These are phyloP conservation scores for Blastosporella zonata DNA, from an alignment of 1,284 basidiomycete species.

Conservation along the genomic window DNA sequence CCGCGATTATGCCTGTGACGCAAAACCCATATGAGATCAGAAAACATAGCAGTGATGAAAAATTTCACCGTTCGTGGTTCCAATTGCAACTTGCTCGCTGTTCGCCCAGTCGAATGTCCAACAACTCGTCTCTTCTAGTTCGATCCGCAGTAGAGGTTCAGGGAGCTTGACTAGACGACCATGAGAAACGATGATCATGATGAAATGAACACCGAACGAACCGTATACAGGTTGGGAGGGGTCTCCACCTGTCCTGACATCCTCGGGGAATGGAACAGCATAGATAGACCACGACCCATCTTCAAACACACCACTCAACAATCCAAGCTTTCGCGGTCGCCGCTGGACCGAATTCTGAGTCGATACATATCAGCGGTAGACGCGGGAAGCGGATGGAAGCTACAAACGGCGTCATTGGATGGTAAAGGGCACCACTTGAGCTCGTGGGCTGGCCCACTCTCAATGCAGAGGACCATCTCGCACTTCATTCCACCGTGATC, in stretches of 20 bases:
- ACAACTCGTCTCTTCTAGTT: conserved; percentile 68
- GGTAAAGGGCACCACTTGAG: conserved; percentile 90
- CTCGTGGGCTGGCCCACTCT: conserved; percentile 71
- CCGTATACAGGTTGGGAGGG: conserved; percentile 37
- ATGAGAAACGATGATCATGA: not conserved
- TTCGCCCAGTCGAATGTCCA: conserved; percentile 86
- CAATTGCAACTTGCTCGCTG: conserved; percentile 74
- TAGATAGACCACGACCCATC: conserved; percentile 81
- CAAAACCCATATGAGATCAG: not conserved
- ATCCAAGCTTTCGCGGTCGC: conserved; percentile 66
- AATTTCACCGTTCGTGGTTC: conserved; percentile 72
- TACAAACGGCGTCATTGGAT: conserved; percentile 53
- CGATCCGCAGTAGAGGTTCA: conserved; percentile 65
- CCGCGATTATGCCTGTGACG: conserved; percentile 62
- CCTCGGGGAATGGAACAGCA: conserved; percentile 72
- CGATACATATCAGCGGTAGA: not conserved
- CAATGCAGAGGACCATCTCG: conserved; percentile 75
- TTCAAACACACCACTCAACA: conserved; percentile 79
- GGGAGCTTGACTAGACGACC: conserved; percentile 51
- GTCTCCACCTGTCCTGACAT: conserved; percentile 34
- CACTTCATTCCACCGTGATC: conserved; percentile 51
- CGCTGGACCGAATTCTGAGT: conserved; percentile 23
- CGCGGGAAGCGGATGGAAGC: not conserved
- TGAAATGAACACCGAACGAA: conserved; percentile 23
- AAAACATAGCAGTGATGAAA: not conserved